Evolutionary conservation across 148 eudicot species (phyloP).

Genomic region (Amaranthus palmeri): DNA sequence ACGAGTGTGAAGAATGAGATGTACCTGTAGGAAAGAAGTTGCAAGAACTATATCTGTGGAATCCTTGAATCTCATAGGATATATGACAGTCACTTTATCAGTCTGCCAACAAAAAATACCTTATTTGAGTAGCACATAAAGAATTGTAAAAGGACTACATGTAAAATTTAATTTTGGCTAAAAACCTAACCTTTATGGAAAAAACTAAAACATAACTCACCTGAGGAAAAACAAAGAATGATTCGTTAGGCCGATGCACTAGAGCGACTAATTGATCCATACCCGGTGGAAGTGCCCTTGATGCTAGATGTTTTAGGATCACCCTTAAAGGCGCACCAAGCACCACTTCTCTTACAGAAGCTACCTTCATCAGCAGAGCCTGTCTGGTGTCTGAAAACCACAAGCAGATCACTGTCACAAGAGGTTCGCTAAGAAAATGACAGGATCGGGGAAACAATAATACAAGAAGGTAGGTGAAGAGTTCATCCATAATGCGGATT

Average conservation of each 20-base stretch:
- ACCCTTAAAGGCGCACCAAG: slow-evolving; percentile 89
- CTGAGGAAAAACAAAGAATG: slow-evolving; percentile 83
- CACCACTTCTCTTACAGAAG: slow-evolving; percentile 88
- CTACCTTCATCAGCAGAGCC: slow-evolving; percentile 65
- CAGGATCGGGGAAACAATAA: not conserved
- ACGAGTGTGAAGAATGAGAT: not conserved
- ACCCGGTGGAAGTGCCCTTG: slow-evolving; percentile 59
- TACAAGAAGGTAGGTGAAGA: slow-evolving; percentile 3
- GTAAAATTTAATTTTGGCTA: not conserved
- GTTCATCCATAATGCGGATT: too few species aligned
- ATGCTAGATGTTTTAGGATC: slow-evolving; percentile 66
- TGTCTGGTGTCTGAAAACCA: slow-evolving; percentile 49
- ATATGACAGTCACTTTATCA: slow-evolving; percentile 72
- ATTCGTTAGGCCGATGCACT: slow-evolving; percentile 92
- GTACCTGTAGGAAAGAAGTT: slow-evolving; percentile 91
- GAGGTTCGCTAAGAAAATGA: slow-evolving; percentile 2
- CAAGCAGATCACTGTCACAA: slow-evolving; percentile 22
- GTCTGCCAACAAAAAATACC: slow-evolving; percentile 43
- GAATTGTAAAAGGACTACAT: not conserved
- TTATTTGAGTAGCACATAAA: not conserved
- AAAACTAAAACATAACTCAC: slow-evolving; percentile 25
- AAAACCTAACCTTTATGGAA: not conserved
- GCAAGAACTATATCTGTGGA: slow-evolving; percentile 73
- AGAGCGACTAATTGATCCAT: slow-evolving; percentile 55
- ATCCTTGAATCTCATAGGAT: slow-evolving; percentile 97